phyloP scores from a whole-genome alignment of 2,329 filamentous ascomycete genomes.

The Sarocladium brachiariae region DNA sequence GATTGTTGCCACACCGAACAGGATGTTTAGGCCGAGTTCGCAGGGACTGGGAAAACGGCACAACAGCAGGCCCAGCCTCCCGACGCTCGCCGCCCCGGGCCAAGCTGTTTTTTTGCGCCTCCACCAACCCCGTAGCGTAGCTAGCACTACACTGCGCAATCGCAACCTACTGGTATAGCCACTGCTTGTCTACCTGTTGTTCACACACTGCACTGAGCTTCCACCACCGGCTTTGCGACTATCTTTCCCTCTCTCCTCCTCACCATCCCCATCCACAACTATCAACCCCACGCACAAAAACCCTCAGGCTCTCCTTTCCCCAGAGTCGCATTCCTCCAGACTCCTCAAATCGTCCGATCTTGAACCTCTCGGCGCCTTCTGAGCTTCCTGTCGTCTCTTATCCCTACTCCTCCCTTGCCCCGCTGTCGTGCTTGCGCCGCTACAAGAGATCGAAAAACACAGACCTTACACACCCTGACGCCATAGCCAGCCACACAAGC shows the following conservation, averaged over 20 bases:
- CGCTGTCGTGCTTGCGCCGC: constrained; percentile 6
- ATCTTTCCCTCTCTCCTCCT: constrained; percentile 4
- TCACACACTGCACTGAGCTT: background rate
- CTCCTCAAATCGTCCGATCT: background rate
- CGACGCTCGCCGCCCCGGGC: background rate
- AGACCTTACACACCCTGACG: constrained; percentile 6
- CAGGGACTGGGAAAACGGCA: background rate
- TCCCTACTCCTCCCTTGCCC: background rate
- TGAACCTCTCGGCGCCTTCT: background rate
- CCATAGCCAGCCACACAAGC: constrained; percentile 14
- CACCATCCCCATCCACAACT: constrained; percentile 4
- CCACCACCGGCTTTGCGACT: background rate
- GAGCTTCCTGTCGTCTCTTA: background rate
- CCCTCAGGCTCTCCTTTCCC: constrained; percentile 1
- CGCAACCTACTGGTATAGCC: no score
- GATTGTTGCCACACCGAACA: constrained; percentile 7
- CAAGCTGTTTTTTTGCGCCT: background rate
- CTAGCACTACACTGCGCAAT: no score
- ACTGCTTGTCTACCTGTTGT: background rate
- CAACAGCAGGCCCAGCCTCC: background rate
- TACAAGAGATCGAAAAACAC: constrained; percentile 3
- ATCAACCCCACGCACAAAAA: constrained; percentile 10
- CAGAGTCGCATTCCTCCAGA: constrained; percentile 1
- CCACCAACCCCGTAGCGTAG: background rate
- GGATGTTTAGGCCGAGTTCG: background rate